A percentile compares a stretch with the other conserved stretches of the same genome.
Evolutionary conservation across 2,329 filamentous ascomycete genomes (phyloP).

Genomic region (Colletotrichum tanaceti): DNA sequence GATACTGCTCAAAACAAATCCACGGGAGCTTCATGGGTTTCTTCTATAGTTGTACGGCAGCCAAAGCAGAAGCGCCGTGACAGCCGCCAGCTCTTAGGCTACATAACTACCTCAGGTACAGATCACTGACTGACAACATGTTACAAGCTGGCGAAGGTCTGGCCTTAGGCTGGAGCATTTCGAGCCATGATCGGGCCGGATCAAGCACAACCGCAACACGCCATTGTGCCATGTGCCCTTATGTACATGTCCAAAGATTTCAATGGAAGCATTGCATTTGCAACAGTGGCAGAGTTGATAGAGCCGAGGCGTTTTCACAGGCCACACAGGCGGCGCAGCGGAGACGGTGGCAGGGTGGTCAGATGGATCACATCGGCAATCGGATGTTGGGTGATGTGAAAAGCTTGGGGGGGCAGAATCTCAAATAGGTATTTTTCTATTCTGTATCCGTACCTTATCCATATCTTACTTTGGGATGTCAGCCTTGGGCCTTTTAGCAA

Average conservation of each 20-base stretch:
- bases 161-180: not conserved
- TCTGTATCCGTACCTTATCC: not conserved
- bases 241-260: constrained; percentile 10
- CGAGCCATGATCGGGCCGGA: not conserved
- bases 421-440: not conserved
- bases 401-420: constrained; percentile 8
- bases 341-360: constrained; percentile 11
- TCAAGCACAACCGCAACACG: constrained; percentile 21
- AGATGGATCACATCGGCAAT: constrained; percentile 39
- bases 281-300: constrained; percentile 29
- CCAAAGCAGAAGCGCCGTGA: too few species aligned
- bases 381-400: constrained; percentile 16
- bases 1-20: not conserved
- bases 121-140: too few species aligned
- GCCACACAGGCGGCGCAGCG: constrained; percentile 21
- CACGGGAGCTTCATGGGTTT: not conserved
- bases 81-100: too few species aligned
- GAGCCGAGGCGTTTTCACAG: constrained; percentile 19
- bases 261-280: not conserved
- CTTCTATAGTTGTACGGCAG: not conserved
- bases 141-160: not conserved
- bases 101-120: too few species aligned
- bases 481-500: too few species aligned
- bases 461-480: constrained; percentile 8
- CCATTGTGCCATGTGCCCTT: constrained; percentile 20